Conservation (phyloP, 179 eudicot genomes). For the Beta lomatogona region DNA sequence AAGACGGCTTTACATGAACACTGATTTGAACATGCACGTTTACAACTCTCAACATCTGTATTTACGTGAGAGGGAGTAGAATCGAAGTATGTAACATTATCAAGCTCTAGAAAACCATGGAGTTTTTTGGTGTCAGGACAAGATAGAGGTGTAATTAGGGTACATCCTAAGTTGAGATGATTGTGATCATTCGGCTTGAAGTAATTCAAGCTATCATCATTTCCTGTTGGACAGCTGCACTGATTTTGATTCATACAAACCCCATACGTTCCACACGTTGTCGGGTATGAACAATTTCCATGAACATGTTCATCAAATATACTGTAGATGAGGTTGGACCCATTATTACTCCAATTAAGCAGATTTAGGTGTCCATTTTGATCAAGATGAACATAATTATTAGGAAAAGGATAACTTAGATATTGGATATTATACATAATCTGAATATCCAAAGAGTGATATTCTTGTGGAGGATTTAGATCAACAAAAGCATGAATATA, state of each 20-base stretch:
- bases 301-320: too few relatives aligned
- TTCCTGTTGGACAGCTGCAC: neutral
- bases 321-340: too few relatives aligned
- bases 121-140: neutral
- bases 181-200: neutral
- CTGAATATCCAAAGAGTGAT: neutral
- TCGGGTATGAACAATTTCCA: neutral
- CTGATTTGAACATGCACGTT: constrained; percentile 9
- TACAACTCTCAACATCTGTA: constrained; percentile 16
- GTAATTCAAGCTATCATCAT: neutral
- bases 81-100: neutral
- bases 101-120: constrained; percentile 1
- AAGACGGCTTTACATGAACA: constrained; percentile 23
- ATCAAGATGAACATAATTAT: constrained; percentile 8
- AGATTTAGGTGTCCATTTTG: neutral
- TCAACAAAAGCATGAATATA: neutral
- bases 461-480: neutral
- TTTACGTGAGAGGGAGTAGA: neutral
- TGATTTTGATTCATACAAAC: neutral
- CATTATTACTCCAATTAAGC: neutral
- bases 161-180: neutral
- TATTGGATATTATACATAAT: too few relatives aligned
- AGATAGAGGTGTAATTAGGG: neutral
- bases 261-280: constrained; percentile 18
- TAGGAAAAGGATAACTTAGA: too few relatives aligned